These are phyloP conservation scores for Carex kokanica DNA, from an alignment of 176 grass and related monocot genomes.

Conservation along the genomic window DNA sequence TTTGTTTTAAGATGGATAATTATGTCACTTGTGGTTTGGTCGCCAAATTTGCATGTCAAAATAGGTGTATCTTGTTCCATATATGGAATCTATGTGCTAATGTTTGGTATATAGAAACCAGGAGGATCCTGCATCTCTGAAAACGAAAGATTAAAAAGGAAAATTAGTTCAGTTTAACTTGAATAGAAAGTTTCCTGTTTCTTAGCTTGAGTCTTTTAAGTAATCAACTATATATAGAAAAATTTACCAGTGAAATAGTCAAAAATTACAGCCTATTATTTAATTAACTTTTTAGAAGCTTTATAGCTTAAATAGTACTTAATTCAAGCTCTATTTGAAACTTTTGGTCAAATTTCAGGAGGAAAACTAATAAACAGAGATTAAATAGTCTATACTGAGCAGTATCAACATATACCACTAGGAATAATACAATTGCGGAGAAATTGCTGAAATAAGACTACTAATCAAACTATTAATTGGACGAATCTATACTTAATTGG, in stretches of 20 bases:
- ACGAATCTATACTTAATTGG: background rate
- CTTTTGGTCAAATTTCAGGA: background rate
- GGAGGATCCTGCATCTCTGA: constrained; percentile 28
- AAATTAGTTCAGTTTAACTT: background rate
- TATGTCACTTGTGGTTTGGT: constrained; percentile 60
- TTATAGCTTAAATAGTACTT: background rate
- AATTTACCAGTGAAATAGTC: background rate
- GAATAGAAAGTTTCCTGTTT: background rate
- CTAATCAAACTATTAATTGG: background rate
- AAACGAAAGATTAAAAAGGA: background rate
- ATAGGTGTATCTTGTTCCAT: constrained; percentile 44
- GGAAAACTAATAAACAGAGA: background rate
- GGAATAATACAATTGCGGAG: too few relatives aligned
- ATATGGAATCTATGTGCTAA: background rate
- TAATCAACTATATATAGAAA: background rate
- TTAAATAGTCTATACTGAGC: too few relatives aligned
- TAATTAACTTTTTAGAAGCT: background rate
- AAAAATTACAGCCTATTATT: background rate
- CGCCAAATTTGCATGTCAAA: constrained; percentile 41
- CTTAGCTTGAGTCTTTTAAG: background rate
- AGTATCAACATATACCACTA: background rate
- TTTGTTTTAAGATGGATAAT: constrained; percentile 48
- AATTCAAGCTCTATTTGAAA: background rate
- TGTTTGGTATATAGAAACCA: background rate
- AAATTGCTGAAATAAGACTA: too few relatives aligned